Percentiles rank a stretch among this genome's conserved stretches.
These are phyloP conservation scores for Fistulifera pelliculosa DNA, from an alignment of 108 stramenopile species.

Conservation along the genomic window DNA sequence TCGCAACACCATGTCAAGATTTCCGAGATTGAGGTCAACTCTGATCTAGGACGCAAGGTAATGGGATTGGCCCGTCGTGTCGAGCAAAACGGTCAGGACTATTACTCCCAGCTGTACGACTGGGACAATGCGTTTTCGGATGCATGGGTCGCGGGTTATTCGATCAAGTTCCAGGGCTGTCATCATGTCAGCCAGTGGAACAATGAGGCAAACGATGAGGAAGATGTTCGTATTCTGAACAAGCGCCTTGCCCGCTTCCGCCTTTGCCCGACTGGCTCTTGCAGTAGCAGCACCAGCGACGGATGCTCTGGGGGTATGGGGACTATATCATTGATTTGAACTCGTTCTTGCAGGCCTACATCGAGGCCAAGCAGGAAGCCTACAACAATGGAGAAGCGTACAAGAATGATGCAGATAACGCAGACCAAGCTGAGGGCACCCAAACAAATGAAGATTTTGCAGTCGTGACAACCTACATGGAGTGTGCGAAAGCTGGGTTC, in stretches of 20 bases:
- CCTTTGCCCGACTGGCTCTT: slow-evolving; percentile 60
- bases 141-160: slow-evolving; percentile 41
- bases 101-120: not conserved
- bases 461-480: slow-evolving; percentile 15
- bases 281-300: slow-evolving; percentile 25
- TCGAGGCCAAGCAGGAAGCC: slow-evolving; percentile 23
- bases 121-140: slow-evolving; percentile 14
- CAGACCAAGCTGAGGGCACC: slow-evolving; percentile 5
- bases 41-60: slow-evolving; percentile 40
- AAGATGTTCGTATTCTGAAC: slow-evolving; percentile 64
- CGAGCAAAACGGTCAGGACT: slow-evolving; percentile 12
- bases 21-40: slow-evolving; percentile 33
- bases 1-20: not conserved
- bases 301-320: slow-evolving; percentile 67
- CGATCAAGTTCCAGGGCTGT: slow-evolving; percentile 81
- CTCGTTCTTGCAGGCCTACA: slow-evolving; percentile 48
- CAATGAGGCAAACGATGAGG: slow-evolving; percentile 37
- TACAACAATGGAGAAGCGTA: slow-evolving; percentile 33
- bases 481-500: slow-evolving; percentile 15
- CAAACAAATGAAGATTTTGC: not conserved
- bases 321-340: slow-evolving; percentile 81
- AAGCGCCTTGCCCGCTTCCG: slow-evolving; percentile 79
- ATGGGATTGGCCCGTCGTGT: slow-evolving; percentile 42
- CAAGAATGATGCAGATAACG: slow-evolving; percentile 9
- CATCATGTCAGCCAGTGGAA: slow-evolving; percentile 78